Evolutionary conservation across 2,329 filamentous ascomycete genomes (phyloP).

Genomic region (Apiospora malaysiana): DNA sequence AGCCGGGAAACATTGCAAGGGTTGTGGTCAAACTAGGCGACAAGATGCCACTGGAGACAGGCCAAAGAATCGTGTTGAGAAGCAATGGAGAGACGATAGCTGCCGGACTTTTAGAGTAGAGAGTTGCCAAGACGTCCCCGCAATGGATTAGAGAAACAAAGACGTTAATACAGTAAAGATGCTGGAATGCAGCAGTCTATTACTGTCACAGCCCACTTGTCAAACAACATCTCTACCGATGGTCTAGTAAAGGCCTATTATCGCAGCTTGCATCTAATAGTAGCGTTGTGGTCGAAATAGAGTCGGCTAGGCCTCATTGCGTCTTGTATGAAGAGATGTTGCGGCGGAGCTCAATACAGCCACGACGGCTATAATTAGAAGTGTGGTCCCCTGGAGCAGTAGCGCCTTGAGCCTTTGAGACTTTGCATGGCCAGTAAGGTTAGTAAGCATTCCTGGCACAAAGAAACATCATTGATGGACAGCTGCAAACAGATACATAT

Average conservation of each 20-base stretch:
- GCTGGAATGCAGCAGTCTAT: not conserved
- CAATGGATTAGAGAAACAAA: not conserved
- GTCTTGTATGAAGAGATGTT: not conserved
- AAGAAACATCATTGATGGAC: not conserved
- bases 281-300: not conserved
- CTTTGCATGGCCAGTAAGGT: not conserved
- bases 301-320: not conserved
- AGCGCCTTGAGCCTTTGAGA: not conserved
- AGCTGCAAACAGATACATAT: not conserved
- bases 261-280: not conserved
- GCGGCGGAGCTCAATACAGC: not conserved
- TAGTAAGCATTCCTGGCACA: not conserved
- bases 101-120: slow-evolving; percentile 77
- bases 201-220: not conserved
- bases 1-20: slow-evolving; percentile 78
- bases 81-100: slow-evolving; percentile 84
- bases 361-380: slow-evolving; percentile 13
- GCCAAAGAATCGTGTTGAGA: slow-evolving; percentile 80
- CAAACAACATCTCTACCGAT: not conserved
- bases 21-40: slow-evolving; percentile 76
- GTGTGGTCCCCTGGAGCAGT: not conserved
- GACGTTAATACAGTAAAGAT: no score
- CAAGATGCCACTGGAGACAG: slow-evolving; percentile 80
- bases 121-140: not conserved
- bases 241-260: not conserved